Evolutionary conservation across 176 grass and related monocot genomes (phyloP).

Genomic region (Aegilops longissima): DNA sequence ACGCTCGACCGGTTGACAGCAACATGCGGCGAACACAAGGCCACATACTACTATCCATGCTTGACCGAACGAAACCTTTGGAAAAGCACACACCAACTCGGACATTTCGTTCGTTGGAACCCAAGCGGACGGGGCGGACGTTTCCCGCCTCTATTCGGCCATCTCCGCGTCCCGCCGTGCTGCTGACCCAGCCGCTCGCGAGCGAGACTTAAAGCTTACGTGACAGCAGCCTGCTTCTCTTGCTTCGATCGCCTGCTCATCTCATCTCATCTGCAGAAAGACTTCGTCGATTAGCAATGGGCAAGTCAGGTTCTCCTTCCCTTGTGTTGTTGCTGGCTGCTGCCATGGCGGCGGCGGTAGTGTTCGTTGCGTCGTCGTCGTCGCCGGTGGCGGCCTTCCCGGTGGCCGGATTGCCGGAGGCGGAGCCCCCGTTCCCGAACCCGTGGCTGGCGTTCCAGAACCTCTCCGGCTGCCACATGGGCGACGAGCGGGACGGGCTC

Average conservation of each 20-base stretch:
- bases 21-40: neutral
- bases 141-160: neutral
- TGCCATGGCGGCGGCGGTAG: neutral
- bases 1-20: conserved; percentile 17
- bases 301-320: neutral
- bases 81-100: neutral
- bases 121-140: neutral
- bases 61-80: conserved; percentile 30
- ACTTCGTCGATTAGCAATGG: neutral
- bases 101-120: conserved; percentile 7
- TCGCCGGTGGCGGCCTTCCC: conserved; percentile 29
- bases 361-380: neutral
- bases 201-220: conserved; percentile 29
- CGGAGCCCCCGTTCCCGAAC: conserved; percentile 38
- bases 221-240: conserved; percentile 15
- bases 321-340: neutral
- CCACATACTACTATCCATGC: too few relatives aligned
- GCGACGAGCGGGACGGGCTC: conserved; percentile 59
- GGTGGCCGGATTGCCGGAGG: neutral
- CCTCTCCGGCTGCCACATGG: conserved; percentile 76
- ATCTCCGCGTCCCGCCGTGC: neutral
- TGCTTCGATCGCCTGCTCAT: neutral
- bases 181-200: conserved; percentile 15
- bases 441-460: conserved; percentile 87
- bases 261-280: neutral